Conservation (phyloP, 1,284 basidiomycete genomes). For the Fomes fomentarius region DNA sequence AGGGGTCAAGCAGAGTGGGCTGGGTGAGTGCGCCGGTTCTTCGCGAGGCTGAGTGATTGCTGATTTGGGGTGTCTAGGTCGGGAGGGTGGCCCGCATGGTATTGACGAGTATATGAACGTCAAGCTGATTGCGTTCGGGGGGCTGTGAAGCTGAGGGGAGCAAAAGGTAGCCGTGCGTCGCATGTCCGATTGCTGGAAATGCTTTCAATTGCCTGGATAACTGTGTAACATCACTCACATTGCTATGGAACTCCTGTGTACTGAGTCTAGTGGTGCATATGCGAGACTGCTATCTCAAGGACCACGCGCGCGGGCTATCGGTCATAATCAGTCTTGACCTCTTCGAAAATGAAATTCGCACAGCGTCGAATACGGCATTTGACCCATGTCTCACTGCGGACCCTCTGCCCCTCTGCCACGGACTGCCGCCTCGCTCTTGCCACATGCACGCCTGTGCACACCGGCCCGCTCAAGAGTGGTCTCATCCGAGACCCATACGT, state of each 20-base stretch:
- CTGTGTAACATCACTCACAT: neutral
- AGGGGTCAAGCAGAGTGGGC: slow-evolving; percentile 87
- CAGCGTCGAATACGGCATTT: too few relatives aligned
- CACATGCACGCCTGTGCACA: neutral
- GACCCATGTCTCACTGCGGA: too few relatives aligned
- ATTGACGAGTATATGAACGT: slow-evolving; percentile 85
- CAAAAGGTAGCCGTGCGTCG: neutral
- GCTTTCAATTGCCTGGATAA: neutral
- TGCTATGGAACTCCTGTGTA: too few relatives aligned
- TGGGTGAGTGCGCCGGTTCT: slow-evolving; percentile 46
- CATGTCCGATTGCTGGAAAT: neutral
- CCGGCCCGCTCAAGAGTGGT: too few relatives aligned
- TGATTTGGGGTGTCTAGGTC: slow-evolving; percentile 42
- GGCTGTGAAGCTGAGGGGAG: slow-evolving; percentile 15
- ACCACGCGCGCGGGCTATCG: too few relatives aligned
- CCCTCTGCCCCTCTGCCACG: too few relatives aligned
- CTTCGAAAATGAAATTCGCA: too few relatives aligned
- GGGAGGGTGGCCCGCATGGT: slow-evolving; percentile 81
- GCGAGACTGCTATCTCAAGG: too few relatives aligned
- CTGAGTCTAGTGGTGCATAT: too few relatives aligned
- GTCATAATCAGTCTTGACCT: too few relatives aligned
- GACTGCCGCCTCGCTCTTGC: too few relatives aligned
- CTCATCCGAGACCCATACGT: too few relatives aligned
- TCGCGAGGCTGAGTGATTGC: neutral
- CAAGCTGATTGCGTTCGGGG: slow-evolving; percentile 80